phyloP scores from a whole-genome alignment of 2,329 filamentous ascomycete species.

The Monosporascus sp. region DNA sequence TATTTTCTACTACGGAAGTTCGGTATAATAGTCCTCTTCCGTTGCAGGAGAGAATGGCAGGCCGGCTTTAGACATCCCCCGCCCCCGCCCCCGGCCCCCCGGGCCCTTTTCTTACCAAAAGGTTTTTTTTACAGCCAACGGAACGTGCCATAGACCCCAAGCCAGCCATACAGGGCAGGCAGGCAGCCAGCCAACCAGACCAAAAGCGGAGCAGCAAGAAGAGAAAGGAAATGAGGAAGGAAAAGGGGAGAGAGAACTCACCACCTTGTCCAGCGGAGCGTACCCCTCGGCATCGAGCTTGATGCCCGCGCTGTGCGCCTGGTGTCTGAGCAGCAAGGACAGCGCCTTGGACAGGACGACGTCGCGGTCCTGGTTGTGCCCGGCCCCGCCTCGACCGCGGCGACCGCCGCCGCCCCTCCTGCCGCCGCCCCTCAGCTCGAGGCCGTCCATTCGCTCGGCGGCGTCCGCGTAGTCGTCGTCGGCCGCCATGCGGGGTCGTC shows the following conservation, averaged over 20 bases:
- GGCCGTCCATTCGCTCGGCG: conserved; percentile 6
- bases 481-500: neutral
- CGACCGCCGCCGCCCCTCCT: conserved; percentile 13
- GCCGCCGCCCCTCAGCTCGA: conserved; percentile 16
- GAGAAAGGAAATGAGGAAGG: neutral
- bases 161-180: neutral
- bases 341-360: conserved; percentile 49
- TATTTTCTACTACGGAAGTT: too few relatives aligned
- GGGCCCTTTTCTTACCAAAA: too few relatives aligned
- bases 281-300: conserved; percentile 54
- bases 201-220: conserved; percentile 1
- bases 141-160: neutral
- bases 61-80: neutral
- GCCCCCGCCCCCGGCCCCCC: too few relatives aligned
- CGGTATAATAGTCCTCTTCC: too few relatives aligned
- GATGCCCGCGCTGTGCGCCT: conserved; percentile 52
- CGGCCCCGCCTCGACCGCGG: conserved; percentile 26
- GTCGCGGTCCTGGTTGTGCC: conserved; percentile 34
- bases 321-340: conserved; percentile 50
- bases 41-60: neutral
- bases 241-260: conserved; percentile 33
- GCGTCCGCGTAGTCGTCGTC: conserved; percentile 8
- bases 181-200: neutral
- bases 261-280: conserved; percentile 52
- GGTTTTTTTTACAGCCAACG: too few relatives aligned